Base-by-base conservation (phyloP, 495 filamentous ascomycete species). In the Melanomma pulvis-pyrius region DNA sequence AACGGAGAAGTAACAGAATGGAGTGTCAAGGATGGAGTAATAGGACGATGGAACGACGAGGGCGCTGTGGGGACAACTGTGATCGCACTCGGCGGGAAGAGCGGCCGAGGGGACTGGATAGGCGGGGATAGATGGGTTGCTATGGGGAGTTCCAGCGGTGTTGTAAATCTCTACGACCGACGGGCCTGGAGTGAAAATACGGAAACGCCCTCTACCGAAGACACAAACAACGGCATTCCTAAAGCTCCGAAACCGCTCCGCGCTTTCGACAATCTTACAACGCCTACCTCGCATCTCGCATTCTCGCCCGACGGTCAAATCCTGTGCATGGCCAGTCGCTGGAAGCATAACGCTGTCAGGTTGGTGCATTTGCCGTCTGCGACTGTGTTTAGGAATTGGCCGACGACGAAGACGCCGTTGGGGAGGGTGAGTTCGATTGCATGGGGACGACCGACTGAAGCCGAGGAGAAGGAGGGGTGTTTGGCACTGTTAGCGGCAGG, bases 371-470 rank as follows among this genome's bases (percentile, higher is more conserved):
- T 98, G 69, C 93, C 93, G 1, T 90, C 84, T 63, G 96, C 92
- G 74, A 96, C 92, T 1, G 92, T 97, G 17, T 98, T 94, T 81
- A 86, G 86, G 71, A 98, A 98, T 77, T 98, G 94, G 94, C 94
- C 94, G 22, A 98, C 94, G 44, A 83, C 84, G 41, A 85, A 87
- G 75, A 98, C 94, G 59, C 93, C 96, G 11, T 73, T 98, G 63
- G 96, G 96, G 0, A 82, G 92, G 32, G 87, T 98, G 56, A 90
- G 89, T 2, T 83, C 87, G 1, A 86, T 97, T 49, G 89, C 91
- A 21, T 92, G 70, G 61, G 75, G 67, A 2, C 59, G 69, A 22
- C 63, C 56, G 24, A 53, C 60, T 15, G 65, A 69, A 12, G 63
- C 50, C 12, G 71, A 65, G n/a, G 84, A 84, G 7, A 82, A 79